Evolutionary conservation across 495 filamentous ascomycete genomes (phyloP).

Genomic region (Astrothelium subdiscretum): DNA sequence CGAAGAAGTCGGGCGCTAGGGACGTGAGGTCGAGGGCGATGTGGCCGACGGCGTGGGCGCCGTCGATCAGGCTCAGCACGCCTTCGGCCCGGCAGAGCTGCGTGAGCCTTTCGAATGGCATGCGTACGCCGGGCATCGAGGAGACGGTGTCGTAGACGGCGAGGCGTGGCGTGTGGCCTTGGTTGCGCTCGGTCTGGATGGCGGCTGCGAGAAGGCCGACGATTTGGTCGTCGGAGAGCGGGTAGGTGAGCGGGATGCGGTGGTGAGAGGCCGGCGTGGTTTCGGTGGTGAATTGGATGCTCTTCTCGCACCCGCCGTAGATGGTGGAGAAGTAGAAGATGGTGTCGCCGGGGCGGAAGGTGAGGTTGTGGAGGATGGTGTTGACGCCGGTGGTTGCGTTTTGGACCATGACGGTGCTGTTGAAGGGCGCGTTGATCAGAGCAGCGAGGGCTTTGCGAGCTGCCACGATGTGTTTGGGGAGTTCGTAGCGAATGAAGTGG

Average conservation of each 20-base stretch:
- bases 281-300: slow-evolving; percentile 57
- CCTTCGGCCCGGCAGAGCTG: slow-evolving; percentile 50
- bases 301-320: slow-evolving; percentile 65
- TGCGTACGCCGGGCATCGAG: slow-evolving; percentile 59
- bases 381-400: slow-evolving; percentile 77
- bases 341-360: slow-evolving; percentile 30
- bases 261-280: slow-evolving; percentile 31
- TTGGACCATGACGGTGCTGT: slow-evolving; percentile 61
- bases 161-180: slow-evolving; percentile 31
- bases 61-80: slow-evolving; percentile 60
- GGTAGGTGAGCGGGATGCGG: slow-evolving; percentile 42
- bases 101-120: slow-evolving; percentile 63
- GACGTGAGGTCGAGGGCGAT: slow-evolving; percentile 51
- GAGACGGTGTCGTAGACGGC: slow-evolving; percentile 74
- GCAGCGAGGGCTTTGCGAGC: slow-evolving; percentile 52
- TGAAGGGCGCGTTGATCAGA: slow-evolving; percentile 47
- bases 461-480: slow-evolving; percentile 43
- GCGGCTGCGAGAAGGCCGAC: slow-evolving; percentile 5
- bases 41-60: slow-evolving; percentile 71
- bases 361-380: slow-evolving; percentile 63
- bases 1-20: slow-evolving; percentile 72
- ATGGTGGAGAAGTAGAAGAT: slow-evolving; percentile 56
- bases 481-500: slow-evolving; percentile 53
- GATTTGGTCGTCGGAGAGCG: slow-evolving; percentile 47
- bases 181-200: slow-evolving; percentile 2